These are phyloP conservation scores for Psilocybe sp. DNA, from an alignment of 768 basidiomycete genomes.

Conservation along the genomic window DNA sequence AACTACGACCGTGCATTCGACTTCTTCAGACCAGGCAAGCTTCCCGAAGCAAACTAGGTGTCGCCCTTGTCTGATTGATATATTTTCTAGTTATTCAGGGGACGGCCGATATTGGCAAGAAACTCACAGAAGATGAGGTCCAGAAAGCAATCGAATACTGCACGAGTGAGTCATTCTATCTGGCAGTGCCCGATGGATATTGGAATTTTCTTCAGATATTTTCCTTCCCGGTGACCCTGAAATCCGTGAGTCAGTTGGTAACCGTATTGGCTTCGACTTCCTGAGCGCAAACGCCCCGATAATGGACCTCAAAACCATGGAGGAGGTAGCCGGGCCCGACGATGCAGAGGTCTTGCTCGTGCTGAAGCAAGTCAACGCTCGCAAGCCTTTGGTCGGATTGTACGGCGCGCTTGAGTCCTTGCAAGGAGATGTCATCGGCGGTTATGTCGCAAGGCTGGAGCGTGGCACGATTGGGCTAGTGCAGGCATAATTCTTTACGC, in stretches of 20 bases:
- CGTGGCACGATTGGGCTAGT: slow-evolving; percentile 3
- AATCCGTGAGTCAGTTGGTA: slow-evolving; percentile 5
- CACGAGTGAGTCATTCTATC: slow-evolving; percentile 3
- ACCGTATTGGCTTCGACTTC: slow-evolving; percentile 2
- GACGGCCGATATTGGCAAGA: slow-evolving; percentile 20
- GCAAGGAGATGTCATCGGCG: slow-evolving; percentile 15
- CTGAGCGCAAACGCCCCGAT: slow-evolving; percentile 4
- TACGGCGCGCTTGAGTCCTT: slow-evolving; percentile 6
- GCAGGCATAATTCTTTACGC: background rate
- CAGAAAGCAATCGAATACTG: slow-evolving; percentile 9
- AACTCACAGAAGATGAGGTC: slow-evolving; percentile 6
- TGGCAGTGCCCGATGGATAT: background rate
- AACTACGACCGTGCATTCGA: slow-evolving; percentile 49
- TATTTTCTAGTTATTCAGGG: slow-evolving; percentile 22
- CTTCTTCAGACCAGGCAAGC: slow-evolving; percentile 36
- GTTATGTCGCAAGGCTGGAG: slow-evolving; percentile 19
- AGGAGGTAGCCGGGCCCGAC: slow-evolving; percentile 1
- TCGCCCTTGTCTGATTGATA: background rate
- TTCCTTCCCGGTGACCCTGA: slow-evolving; percentile 9
- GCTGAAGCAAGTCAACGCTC: slow-evolving; percentile 8
- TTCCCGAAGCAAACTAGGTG: background rate
- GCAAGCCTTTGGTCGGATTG: slow-evolving; percentile 7
- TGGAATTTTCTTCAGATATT: background rate
- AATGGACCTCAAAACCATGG: slow-evolving; percentile 1
- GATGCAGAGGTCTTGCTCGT: slow-evolving; percentile 2